Evolutionary conservation across 192 early-diverging fungal species (phyloP), one percentile per base, ranked within the genome.

Genomic region (Neocallimastix lanati): DNA sequence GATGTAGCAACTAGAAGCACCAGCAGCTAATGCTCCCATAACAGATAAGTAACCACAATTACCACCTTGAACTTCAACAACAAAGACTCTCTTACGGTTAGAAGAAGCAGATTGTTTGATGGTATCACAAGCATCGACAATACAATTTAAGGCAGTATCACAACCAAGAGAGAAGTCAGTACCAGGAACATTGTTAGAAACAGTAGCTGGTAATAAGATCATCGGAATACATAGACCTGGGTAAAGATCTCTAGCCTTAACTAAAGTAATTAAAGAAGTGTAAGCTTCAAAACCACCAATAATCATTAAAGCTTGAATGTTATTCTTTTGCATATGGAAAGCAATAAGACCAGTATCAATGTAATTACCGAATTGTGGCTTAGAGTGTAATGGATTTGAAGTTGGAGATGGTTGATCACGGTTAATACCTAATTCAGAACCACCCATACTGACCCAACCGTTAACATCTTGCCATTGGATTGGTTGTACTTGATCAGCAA

Each of bases 181-280:
- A 18, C 96, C 97, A 5, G 97, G 97, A 15, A 99, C 96, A 82
- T 99, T 99, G 87, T 99, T 99, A 35, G 93, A 94, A 79, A 99
- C 92, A 0, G 97, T 99, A 16, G 97, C 97, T 12, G 97, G 97
- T 13, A 99, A 86, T 78, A 93, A 88, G 28, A 93, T 89, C 86
- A 97, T 95, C 1, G 97, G 97, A 81, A 99, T 97, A 82, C 93
- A 91, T 84, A 99, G 93, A 3, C 94, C 93, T 40, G 97, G 97
- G 82, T 96, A 99, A 81, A 91, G 84, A 9, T 80, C n/a, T 76
- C 97, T 86, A 58, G 88, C 90, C 28, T 88, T 84, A 79, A 90
- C 87, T 82, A 99, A 84, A 76, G 90, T 87, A 12, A 94, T 79
- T 78, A 94, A 86, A 2, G 93, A 87, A 28, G 92, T 93, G 84